A percentile compares a stretch with the other conserved stretches of the same genome.
phyloP scores from a whole-genome alignment of 495 filamentous ascomycete species.

The Aspergillus wentii region DNA sequence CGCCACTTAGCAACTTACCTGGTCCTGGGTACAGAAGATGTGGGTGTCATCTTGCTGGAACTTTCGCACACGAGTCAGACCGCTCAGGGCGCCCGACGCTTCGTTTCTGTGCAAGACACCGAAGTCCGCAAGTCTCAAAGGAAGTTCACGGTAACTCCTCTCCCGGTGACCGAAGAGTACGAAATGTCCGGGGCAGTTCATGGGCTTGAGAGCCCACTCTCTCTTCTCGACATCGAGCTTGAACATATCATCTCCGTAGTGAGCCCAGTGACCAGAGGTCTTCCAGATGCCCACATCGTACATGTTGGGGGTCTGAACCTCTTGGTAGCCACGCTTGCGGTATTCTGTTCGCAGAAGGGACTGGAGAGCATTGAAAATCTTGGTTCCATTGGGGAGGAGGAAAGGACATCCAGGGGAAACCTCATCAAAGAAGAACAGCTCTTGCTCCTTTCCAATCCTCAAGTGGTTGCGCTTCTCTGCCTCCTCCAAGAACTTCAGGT shows the following conservation, averaged over 20 bases:
- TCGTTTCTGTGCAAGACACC: slow-evolving; percentile 94
- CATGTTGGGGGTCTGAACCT: slow-evolving; percentile 96
- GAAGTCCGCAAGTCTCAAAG: slow-evolving; percentile 89
- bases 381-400: slow-evolving; percentile 86
- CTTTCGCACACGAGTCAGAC: slow-evolving; percentile 83
- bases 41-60: slow-evolving; percentile 97
- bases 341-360: slow-evolving; percentile 79
- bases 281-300: slow-evolving; percentile 90
- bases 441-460: slow-evolving; percentile 86
- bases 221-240: slow-evolving; percentile 86
- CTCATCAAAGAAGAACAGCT: slow-evolving; percentile 95
- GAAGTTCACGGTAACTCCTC: slow-evolving; percentile 81
- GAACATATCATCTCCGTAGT: slow-evolving; percentile 98
- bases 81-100: slow-evolving; percentile 84
- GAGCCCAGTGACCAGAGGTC: slow-evolving; percentile 87
- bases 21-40: slow-evolving; percentile 81
- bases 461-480: slow-evolving; percentile 93
- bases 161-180: slow-evolving; percentile 73
- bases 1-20: slow-evolving; percentile 33
- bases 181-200: slow-evolving; percentile 95
- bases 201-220: slow-evolving; percentile 78
- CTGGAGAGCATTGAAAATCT: slow-evolving; percentile 86
- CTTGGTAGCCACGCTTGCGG: slow-evolving; percentile 88
- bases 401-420: slow-evolving; percentile 88
- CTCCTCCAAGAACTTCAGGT: slow-evolving; percentile 91